Conservation (phyloP, 805 yeast species). For the Pichia heedii region DNA sequence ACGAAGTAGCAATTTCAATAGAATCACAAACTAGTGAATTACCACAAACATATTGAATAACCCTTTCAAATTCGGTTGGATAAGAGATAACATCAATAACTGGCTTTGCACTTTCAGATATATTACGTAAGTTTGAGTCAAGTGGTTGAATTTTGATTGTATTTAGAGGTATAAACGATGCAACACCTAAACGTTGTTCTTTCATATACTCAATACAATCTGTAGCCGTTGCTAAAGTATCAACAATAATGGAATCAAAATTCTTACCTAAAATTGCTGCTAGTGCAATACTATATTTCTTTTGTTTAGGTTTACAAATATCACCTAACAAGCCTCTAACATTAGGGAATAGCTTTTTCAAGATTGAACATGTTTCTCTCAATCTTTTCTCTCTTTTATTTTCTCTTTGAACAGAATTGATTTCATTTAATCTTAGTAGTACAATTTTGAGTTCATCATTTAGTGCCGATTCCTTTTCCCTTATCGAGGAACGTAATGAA, state of each 20-base stretch:
- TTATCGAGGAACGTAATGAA: slow-evolving; percentile 29
- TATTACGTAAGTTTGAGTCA: slow-evolving; percentile 43
- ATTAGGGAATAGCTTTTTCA: slow-evolving; percentile 74
- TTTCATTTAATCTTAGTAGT: slow-evolving; percentile 54
- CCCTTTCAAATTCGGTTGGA: slow-evolving; percentile 61
- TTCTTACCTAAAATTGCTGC: slow-evolving; percentile 70
- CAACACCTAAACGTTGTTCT: slow-evolving; percentile 76
- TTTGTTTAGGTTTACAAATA: slow-evolving; percentile 66
- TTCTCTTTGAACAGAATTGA: slow-evolving; percentile 70
- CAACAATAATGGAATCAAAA: slow-evolving; percentile 80
- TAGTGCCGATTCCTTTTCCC: slow-evolving; percentile 47
- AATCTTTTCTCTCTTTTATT: slow-evolving; percentile 58
- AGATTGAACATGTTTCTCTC: slow-evolving; percentile 61
- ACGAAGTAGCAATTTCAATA: slow-evolving; percentile 54
- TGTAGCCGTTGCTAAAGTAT: slow-evolving; percentile 61
- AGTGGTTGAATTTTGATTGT: slow-evolving; percentile 53
- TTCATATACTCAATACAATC: slow-evolving; percentile 70
- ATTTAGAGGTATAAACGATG: slow-evolving; percentile 84
- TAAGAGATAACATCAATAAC: slow-evolving; percentile 64
- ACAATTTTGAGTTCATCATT: slow-evolving; percentile 55
- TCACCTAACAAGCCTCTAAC: slow-evolving; percentile 78
- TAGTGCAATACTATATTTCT: slow-evolving; percentile 64
- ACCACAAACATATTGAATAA: slow-evolving; percentile 73
- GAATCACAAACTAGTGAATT: slow-evolving; percentile 71
- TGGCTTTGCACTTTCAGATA: slow-evolving; percentile 52